Base-by-base conservation (phyloP, 2,329 filamentous ascomycete genomes). In the Colletotrichum falcatum region DNA sequence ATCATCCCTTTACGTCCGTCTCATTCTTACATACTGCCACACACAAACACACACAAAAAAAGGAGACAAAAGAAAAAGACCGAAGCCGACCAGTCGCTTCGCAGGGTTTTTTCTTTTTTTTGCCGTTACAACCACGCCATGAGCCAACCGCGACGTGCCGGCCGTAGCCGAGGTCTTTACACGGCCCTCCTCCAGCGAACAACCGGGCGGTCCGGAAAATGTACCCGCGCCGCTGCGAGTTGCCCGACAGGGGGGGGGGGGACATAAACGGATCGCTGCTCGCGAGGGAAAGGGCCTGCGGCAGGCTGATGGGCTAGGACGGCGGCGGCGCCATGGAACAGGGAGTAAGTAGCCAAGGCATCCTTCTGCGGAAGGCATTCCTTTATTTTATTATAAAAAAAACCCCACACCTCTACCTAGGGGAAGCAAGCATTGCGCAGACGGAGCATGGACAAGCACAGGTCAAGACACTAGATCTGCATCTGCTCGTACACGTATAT, bases 281-380 rank as follows among this genome's bases (percentile, higher is more conserved):
- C 28, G 61, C 82, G 30, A 65, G 73, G 28, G 70, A 80, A n/a
- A n/a, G n/a, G 79, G 77, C 1, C 71, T 82, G 60, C 64, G 65
- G 16, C 64, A 77, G 80, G 66, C 58, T 82, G 73, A 72, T 74
- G 12, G 74, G 75, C 33, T 82, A 80, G 80, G 75, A 80, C 35
- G 80, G 80, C 12, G 80, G 81, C 1, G 59, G 75, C 9, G 70
- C 82, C 70, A 82, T 82, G 81, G 80, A 81, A 81, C 49, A 76
- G 78, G 59, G 78, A 79, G 65, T 81, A 69, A 26, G 7, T 37
- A 37, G 37, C 20, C 0, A 5, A 8, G 4, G 12, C n/a, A 12
- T 26, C 4, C 18, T 14, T 26, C 12, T 26, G 46, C 16, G 7
- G 11, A 1, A 14, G n/a, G 2, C 11, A 49, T 49, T 42, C n/a